Base-by-base conservation (phyloP, 2,329 filamentous ascomycete species). In the Trichoderma oligosporum region DNA sequence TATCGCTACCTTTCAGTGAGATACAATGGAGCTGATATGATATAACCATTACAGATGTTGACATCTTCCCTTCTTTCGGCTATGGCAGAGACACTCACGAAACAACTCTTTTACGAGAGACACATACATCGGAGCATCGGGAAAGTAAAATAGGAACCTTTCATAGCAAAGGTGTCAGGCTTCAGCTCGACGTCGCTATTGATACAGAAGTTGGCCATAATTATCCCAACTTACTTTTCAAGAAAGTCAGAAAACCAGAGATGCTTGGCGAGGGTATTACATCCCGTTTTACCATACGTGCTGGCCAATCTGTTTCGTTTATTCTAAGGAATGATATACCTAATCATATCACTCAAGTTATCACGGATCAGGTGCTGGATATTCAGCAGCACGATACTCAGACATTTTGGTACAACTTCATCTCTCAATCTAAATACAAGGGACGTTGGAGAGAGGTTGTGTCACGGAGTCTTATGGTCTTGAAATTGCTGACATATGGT, bases 371-470 rank as follows among this genome's bases (percentile, higher is more conserved):
- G 0, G 74, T 85, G 31, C 69, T 91, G 9, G 78, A 86, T 65
- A 70, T 70, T 4, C 77, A 88, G 64, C 87, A 91, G 68, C 80
- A 86, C 61, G 83, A 85, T 61, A 91, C 87, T 0, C 85, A 87
- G 65, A 77, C 75, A 7, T 92, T 82, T 69, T 91, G 88, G 88
- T 85, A 80, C 63, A 83, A 84, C 63, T 92, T 87, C 83, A 87
- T 90, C 54, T 78, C 80, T 5, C 83, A 85, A 67, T 86, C 83
- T 69, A 83, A 79, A 62, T 91, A 90, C 69, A 83, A 82, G 58
- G 88, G 88, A 4, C 80, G 84, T 31, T 91, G 87, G 82, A 78
- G 85, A 53, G 87, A 91, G 69, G 83, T 88, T 2, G 85, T 91
- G 5, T 77, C 79, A 24, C 78, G 88, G 56, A 90, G 87, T 66